Evolutionary conservation across 2,329 filamentous ascomycete species (phyloP), one percentile per base, ranked within the genome.

Genomic region (Xylariaceae sp.): DNA sequence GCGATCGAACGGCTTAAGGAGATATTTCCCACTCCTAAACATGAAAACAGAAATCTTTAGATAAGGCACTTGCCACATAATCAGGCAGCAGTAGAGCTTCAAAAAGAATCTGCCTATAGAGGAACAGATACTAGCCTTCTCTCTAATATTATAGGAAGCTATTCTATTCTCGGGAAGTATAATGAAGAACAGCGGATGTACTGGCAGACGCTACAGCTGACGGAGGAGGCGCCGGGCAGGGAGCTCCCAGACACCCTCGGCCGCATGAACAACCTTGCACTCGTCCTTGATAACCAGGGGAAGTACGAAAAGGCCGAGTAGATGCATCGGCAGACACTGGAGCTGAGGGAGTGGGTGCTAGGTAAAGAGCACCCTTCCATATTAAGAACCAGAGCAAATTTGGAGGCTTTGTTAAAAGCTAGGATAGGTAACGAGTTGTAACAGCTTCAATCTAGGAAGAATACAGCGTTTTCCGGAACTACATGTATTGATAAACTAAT

Each of bases 51-150:
- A n/a, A 14, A 7, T 1, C 12, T 49, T 18, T 60, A 45, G 54
- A 29, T 51, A 19, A 44, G 48, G 10, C 55, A 56, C 16, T 12
- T 57, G 3, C 51, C 57, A 9, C 51, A 62, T 46, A 40, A 16
- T 16, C 48, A 55, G 20, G 21, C 37, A 7, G 44, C 40, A 14
- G 43, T 57, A 18, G 20, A 48, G 7, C 23, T 51, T 46, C 42
- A 20, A 48, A 20, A 54, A 7, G 26, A 29, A 6, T 5, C 10
- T 29, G 10, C 6, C 26, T 5, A 29, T 10, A 10, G 10, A 29
- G 5, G 26, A 10, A 29, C 10, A 29, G 10, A 10, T 10, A 10
- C 10, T 10, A 29, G 10, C 10, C 26, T 29, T 29, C 26, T 29
- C 10, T 29, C 10, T 10, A 29, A 29, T 29, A 29, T 48, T 6